A percentile compares a stretch with the other conserved stretches of the same genome.
These are phyloP conservation scores for Mycena haematopus DNA, from an alignment of 768 basidiomycete genomes.

Conservation along the genomic window DNA sequence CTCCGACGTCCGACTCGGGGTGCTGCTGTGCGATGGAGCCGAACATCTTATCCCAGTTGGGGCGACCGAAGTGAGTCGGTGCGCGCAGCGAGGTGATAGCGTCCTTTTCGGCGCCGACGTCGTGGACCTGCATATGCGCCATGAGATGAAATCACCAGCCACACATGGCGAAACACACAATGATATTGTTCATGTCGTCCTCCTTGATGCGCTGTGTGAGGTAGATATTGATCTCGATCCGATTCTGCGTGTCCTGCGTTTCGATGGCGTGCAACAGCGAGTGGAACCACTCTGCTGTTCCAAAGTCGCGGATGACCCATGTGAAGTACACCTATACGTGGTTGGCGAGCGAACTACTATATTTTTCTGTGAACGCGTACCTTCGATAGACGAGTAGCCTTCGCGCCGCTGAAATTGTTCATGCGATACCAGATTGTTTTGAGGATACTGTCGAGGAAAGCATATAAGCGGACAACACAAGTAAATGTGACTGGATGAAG, in stretches of 20 bases:
- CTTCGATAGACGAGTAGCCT: conserved; percentile 86
- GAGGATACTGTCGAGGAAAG: conserved; percentile 58
- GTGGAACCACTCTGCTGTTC: conserved; percentile 93
- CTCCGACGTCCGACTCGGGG: conserved; percentile 88
- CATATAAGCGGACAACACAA: neutral
- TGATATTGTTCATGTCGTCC: conserved; percentile 93
- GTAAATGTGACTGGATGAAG: conserved; percentile 9
- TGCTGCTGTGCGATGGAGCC: conserved; percentile 80
- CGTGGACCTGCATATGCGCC: conserved; percentile 60
- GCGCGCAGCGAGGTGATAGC: conserved; percentile 89
- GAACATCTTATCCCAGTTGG: conserved; percentile 85
- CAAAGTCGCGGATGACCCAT: conserved; percentile 96
- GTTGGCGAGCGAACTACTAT: neutral
- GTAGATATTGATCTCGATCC: conserved; percentile 95
- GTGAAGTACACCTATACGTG: conserved; percentile 78
- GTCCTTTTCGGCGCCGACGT: conserved; percentile 92
- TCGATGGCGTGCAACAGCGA: conserved; percentile 93
- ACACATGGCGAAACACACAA: too few species aligned
- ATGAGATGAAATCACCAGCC: too few species aligned
- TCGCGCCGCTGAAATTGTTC: conserved; percentile 82
- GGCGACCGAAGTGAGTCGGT: conserved; percentile 92
- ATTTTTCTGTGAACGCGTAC: conserved; percentile 38
- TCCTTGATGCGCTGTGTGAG: conserved; percentile 91
- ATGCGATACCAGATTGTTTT: conserved; percentile 96
- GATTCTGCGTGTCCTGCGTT: conserved; percentile 83